Base-by-base conservation (phyloP, 805 yeast species). In the Nakazawaea siamensis region DNA sequence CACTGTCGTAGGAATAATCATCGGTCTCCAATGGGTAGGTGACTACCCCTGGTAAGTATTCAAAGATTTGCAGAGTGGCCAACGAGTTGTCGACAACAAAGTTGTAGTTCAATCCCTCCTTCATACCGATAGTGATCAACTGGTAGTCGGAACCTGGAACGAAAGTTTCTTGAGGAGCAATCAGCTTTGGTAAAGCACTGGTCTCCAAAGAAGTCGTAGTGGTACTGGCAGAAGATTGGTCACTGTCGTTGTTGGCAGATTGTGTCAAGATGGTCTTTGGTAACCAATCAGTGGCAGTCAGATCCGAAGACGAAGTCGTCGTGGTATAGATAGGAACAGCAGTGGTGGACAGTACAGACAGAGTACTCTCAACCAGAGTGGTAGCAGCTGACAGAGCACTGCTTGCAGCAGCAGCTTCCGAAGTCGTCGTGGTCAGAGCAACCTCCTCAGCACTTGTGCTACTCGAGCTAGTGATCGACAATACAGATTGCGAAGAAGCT, bases 31-130 rank as follows among this genome's bases (percentile, higher is more conserved):
- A 78, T 38, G 95, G 88, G 49, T 58, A 69, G 1, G 65, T 58
- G 38, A 90, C 62, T 12, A 80, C 82, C 24, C 57, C 57, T n/a
- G 97, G 97, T 49, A 92, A 67, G 55, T 78, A 87, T 49, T 81
- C 75, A 59, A 85, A 81, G 32, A 85, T 80, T 58, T 84, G 94
- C 3, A 95, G 92, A 11, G 88, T 81, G 2, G 92, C 68, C 33
- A 80, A 58, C 1, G 90, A 70, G 53, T 79, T 73, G 39, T 67
- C 58, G 28, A 80, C 94, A 40, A 85, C 84, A 53, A 82, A 85
- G 32, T 85, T 84, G 58, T 88, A 90, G 57, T 86, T 87, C 57
- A 87, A 72, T 3, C 79, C 73, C 39, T 75, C 58, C 48, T 77
- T 76, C 66, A 90, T 90, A 4, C 94, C 95, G 51, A 87, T 61